Evolutionary conservation across 2,329 filamentous ascomycete species (phyloP).

Genomic region (Aspergillus oerlinghausenensis): DNA sequence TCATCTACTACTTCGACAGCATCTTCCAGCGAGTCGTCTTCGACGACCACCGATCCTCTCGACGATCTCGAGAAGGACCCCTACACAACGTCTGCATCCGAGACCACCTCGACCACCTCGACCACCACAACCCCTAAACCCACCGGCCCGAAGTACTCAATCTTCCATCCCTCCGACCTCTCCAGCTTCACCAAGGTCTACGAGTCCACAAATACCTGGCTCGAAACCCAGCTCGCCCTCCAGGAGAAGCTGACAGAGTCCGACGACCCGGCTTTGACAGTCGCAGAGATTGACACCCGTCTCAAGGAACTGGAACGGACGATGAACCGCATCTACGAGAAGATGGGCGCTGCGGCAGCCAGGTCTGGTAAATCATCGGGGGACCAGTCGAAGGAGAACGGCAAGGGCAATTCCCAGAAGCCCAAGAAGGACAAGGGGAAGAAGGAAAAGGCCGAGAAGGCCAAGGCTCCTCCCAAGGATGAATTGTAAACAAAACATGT

Average conservation of each 20-base stretch:
- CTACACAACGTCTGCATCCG: constrained; percentile 36
- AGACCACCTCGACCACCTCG: constrained; percentile 31
- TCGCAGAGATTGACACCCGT: constrained; percentile 66
- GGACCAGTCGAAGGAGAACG: constrained; percentile 23
- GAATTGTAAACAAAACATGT: constrained; percentile 22
- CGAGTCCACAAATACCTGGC: constrained; percentile 64
- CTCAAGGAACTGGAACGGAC: constrained; percentile 62
- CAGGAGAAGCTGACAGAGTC: constrained; percentile 67
- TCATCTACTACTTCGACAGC: constrained; percentile 43
- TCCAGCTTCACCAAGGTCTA: constrained; percentile 59
- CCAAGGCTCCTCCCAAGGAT: constrained; percentile 28
- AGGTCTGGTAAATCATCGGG: constrained; percentile 12
- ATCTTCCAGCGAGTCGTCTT: constrained; percentile 24
- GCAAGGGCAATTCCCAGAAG: constrained; percentile 20
- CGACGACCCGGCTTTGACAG: constrained; percentile 69
- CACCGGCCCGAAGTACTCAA: constrained; percentile 54
- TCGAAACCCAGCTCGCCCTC: constrained; percentile 63
- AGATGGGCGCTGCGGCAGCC: constrained; percentile 43
- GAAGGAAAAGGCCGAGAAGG: constrained; percentile 18
- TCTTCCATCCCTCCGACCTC: constrained; percentile 72
- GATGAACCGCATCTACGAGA: constrained; percentile 33
- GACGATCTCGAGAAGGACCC: constrained; percentile 74
- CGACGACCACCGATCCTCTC: constrained; percentile 48
- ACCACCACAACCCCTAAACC: constrained; percentile 32
- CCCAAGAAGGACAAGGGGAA: constrained; percentile 10